phyloP scores from a whole-genome alignment of 1,284 basidiomycete genomes.

The Pyrrhoderma noxium region DNA sequence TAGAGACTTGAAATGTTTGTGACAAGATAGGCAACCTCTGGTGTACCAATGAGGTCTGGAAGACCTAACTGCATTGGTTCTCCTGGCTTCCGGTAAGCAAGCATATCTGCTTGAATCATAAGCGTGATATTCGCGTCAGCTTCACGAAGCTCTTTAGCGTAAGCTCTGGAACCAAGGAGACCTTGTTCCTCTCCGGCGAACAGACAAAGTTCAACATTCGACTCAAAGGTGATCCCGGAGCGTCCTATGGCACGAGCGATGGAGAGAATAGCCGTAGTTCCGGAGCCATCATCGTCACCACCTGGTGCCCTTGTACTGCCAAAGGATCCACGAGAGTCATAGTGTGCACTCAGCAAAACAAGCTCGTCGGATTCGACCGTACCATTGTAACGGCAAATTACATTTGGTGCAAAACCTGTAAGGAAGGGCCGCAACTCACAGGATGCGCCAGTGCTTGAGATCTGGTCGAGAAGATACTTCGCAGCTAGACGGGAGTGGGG shows the following conservation, averaged over 20 bases:
- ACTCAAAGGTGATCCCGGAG: conserved; percentile 53
- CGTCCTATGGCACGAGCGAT: conserved; percentile 66
- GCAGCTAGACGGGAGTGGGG: conserved; percentile 63
- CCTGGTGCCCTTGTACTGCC: conserved; percentile 68
- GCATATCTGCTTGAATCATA: conserved; percentile 87
- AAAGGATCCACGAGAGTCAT: conserved; percentile 82
- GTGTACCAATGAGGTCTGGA: conserved; percentile 63
- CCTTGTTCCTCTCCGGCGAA: conserved; percentile 75
- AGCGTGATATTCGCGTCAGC: conserved; percentile 61
- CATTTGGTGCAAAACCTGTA: conserved; percentile 71
- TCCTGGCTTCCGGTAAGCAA: conserved; percentile 65
- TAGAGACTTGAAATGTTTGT: conserved; percentile 68
- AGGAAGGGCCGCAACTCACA: conserved; percentile 66
- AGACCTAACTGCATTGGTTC: conserved; percentile 79
- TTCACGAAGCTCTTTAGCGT: conserved; percentile 52
- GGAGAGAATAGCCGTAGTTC: conserved; percentile 66
- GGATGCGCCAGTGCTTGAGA: conserved; percentile 65
- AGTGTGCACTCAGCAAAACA: conserved; percentile 74
- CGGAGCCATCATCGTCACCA: conserved; percentile 76
- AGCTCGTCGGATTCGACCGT: conserved; percentile 46
- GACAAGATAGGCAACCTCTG: conserved; percentile 68
- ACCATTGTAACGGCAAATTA: conserved; percentile 63
- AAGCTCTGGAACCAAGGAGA: conserved; percentile 55
- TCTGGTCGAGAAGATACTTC: conserved; percentile 62
- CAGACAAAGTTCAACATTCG: conserved; percentile 60